Evolutionary conservation across 768 basidiomycete genomes (phyloP).

Genomic region (Hydnomerulius pinastri): DNA sequence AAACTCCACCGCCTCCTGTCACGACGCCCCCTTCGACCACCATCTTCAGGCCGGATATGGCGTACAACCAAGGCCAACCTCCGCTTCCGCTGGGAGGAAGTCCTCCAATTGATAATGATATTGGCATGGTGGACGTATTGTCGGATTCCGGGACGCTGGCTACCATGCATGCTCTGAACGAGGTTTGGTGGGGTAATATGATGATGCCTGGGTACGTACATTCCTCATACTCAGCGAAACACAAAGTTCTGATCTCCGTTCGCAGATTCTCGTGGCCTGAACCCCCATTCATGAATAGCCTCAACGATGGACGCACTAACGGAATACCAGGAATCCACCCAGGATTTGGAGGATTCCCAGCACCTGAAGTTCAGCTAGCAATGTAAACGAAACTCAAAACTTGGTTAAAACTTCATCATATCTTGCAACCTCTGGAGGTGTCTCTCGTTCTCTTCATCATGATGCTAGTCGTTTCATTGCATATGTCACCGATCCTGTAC

Average conservation of each 20-base stretch:
- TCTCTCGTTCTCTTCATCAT: no score
- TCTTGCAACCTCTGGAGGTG: no score
- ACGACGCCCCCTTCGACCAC: not conserved
- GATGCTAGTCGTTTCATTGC: no score
- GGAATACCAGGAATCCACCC: slow-evolving; percentile 19
- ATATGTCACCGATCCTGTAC: no score
- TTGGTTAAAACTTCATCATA: no score
- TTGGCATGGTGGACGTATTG: slow-evolving; percentile 26
- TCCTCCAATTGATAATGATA: slow-evolving; percentile 11
- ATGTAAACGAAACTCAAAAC: slow-evolving; percentile 13
- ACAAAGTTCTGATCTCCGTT: not conserved
- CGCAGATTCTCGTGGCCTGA: slow-evolving; percentile 36
- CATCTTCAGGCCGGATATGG: slow-evolving; percentile 39
- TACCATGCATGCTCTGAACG: slow-evolving; percentile 72
- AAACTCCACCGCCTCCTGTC: no score
- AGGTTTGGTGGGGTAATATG: slow-evolving; percentile 75
- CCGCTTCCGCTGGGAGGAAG: slow-evolving; percentile 35
- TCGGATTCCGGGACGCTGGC: slow-evolving; percentile 61
- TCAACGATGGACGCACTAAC: slow-evolving; percentile 16
- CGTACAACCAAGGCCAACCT: slow-evolving; percentile 43
- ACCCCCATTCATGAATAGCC: slow-evolving; percentile 21
- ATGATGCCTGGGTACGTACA: slow-evolving; percentile 77
- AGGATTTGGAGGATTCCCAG: slow-evolving; percentile 20
- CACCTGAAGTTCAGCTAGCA: slow-evolving; percentile 25
- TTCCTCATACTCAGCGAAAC: not conserved